These are phyloP conservation scores for Persicaria maculosa DNA, from an alignment of 148 eudicot species.

Conservation along the genomic window DNA sequence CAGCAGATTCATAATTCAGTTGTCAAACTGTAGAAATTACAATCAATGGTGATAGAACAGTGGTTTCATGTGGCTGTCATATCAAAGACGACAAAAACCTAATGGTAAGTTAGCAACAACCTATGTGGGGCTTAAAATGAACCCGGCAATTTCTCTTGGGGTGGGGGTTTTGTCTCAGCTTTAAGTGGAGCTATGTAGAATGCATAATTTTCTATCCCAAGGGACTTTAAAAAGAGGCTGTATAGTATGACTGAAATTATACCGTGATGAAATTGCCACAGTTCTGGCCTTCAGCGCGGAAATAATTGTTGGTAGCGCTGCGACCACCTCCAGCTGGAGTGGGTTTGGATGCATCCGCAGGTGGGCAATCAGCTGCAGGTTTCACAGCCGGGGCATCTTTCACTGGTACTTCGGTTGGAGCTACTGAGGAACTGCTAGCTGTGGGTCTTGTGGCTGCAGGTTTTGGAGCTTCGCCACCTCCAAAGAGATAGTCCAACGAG, in stretches of 20 bases:
- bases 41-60: not conserved
- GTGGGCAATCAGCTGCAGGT: slow-evolving; percentile 19
- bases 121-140: not conserved
- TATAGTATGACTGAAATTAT: slow-evolving; percentile 3
- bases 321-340: slow-evolving; percentile 30
- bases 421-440: slow-evolving; percentile 15
- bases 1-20: not conserved
- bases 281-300: slow-evolving; percentile 33
- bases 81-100: not conserved
- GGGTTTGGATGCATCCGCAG: slow-evolving; percentile 13
- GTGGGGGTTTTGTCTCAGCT: not conserved
- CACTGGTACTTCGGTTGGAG: slow-evolving; percentile 17
- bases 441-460: slow-evolving; percentile 20
- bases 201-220: not conserved
- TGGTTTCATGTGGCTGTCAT: not conserved
- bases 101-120: not conserved
- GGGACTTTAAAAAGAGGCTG: too few species aligned
- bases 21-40: not conserved
- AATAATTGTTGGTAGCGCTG: slow-evolving; percentile 27
- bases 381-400: slow-evolving; percentile 22
- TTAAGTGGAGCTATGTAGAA: not conserved
- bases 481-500: slow-evolving; percentile 46
- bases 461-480: slow-evolving; percentile 27
- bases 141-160: not conserved
- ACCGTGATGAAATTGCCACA: slow-evolving; percentile 39